Conservation (phyloP, 2,329 filamentous ascomycete genomes). For the Ceratocystis smalleyi region DNA sequence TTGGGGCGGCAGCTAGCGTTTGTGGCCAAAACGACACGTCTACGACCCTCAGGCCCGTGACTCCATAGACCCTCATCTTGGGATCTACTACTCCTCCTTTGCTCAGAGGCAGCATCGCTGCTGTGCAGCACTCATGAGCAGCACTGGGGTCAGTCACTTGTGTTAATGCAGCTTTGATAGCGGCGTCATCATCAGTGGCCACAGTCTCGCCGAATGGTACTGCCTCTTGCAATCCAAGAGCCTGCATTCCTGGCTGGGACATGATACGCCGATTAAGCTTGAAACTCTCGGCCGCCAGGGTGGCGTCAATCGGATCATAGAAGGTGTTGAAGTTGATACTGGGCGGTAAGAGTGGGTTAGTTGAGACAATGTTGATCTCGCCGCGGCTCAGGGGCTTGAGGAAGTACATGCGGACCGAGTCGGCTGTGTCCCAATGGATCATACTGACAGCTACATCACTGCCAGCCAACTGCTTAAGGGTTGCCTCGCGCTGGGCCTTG, state of each 20-base stretch:
- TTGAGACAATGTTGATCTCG: constrained; percentile 26
- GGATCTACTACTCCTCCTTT: constrained; percentile 27
- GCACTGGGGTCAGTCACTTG: constrained; percentile 11
- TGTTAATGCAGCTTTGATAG: constrained; percentile 19
- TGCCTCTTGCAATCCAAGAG: constrained; percentile 22
- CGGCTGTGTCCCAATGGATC: constrained; percentile 24
- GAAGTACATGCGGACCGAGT: constrained; percentile 23
- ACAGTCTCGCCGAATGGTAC: constrained; percentile 21
- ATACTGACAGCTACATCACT: constrained; percentile 21
- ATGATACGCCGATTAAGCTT: constrained; percentile 26
- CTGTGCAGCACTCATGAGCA: constrained; percentile 19
- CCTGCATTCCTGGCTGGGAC: constrained; percentile 21
- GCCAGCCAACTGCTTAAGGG: constrained; percentile 23
- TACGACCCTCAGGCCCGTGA: constrained; percentile 24
- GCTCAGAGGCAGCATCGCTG: constrained; percentile 27
- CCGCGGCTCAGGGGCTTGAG: constrained; percentile 29
- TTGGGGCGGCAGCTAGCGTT: constrained; percentile 21
- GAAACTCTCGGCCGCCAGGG: constrained; percentile 22
- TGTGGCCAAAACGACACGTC: constrained; percentile 23
- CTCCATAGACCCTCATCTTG: constrained; percentile 20
- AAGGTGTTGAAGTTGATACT: constrained; percentile 27
- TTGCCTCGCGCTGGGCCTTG: constrained; percentile 24
- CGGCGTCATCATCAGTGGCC: constrained; percentile 20
- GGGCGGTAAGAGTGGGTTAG: constrained; percentile 24
- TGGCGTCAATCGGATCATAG: constrained; percentile 27